Conservation (phyloP, 169 alveolate genomes). For the Eimeria nieschulzi region DNA sequence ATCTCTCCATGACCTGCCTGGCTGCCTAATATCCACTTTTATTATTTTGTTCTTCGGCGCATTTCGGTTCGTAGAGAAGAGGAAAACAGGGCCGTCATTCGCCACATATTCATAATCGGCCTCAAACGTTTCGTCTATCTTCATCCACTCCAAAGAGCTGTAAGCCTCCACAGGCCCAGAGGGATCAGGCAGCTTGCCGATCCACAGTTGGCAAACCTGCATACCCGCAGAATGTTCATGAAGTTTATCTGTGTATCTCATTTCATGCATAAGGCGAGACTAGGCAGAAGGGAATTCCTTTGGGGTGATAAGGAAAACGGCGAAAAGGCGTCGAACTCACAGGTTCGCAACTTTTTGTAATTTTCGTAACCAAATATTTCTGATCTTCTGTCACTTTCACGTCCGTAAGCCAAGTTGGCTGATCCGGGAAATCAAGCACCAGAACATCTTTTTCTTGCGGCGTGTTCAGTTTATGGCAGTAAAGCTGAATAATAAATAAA, state of each 20-base stretch:
- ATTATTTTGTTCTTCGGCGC: constrained; percentile 61
- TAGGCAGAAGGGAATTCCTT: background rate
- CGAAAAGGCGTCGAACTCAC: background rate
- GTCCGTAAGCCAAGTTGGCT: constrained; percentile 50
- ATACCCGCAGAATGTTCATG: background rate
- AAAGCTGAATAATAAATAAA: background rate
- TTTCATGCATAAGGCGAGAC: background rate
- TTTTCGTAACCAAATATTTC: background rate
- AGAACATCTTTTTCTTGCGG: constrained; percentile 48
- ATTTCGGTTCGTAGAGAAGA: constrained; percentile 48
- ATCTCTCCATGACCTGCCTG: background rate
- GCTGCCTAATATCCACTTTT: background rate
- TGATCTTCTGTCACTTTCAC: constrained; percentile 17
- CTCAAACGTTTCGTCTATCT: constrained; percentile 20
- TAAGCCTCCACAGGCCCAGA: background rate
- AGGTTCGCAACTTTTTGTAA: constrained; percentile 64
- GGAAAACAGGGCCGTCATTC: constrained; percentile 46
- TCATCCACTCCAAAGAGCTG: constrained; percentile 28
- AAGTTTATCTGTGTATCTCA: background rate
- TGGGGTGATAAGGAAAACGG: background rate
- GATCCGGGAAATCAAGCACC: constrained; percentile 24
- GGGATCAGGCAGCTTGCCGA: constrained; percentile 23
- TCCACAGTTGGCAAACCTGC: constrained; percentile 64
- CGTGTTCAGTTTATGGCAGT: constrained; percentile 61
- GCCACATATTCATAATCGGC: constrained; percentile 56